Conservation (phyloP, 805 yeast genomes). For the Candida pseudoglaebosa region DNA sequence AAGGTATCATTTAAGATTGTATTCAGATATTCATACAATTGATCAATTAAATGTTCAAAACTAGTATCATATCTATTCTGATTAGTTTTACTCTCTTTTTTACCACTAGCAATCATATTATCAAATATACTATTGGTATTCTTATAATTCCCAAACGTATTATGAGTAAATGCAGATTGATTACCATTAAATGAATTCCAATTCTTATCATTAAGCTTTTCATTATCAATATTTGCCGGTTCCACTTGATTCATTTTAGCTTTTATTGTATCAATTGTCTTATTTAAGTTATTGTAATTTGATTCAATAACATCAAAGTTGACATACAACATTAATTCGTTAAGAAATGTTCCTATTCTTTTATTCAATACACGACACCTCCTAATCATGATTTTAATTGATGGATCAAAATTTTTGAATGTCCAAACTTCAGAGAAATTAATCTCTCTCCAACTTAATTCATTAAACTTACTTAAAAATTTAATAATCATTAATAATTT, state of each 20-base stretch:
- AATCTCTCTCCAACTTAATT: constrained; percentile 69
- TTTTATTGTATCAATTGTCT: constrained; percentile 5
- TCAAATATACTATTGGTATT: constrained; percentile 19
- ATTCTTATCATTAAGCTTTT: neutral
- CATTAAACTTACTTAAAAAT: constrained; percentile 55
- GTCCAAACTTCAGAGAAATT: constrained; percentile 66
- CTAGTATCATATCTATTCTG: neutral
- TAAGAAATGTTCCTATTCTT: constrained; percentile 54
- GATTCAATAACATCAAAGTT: constrained; percentile 56
- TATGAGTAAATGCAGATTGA: constrained; percentile 12
- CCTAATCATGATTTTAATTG: constrained; percentile 50
- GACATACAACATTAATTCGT: constrained; percentile 52
- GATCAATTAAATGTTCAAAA: constrained; percentile 13
- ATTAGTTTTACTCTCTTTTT: constrained; percentile 3
- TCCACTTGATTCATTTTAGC: constrained; percentile 10
- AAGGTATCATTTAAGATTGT: constrained; percentile 63
- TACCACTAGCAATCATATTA: constrained; percentile 10
- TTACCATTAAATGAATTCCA: constrained; percentile 8
- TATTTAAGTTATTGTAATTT: constrained; percentile 45
- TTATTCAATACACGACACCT: constrained; percentile 53
- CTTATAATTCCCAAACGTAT: constrained; percentile 7
- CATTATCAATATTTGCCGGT: neutral
- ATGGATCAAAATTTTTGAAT: constrained; percentile 38
- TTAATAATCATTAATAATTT: constrained; percentile 66
- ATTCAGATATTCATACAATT: constrained; percentile 54